These are phyloP conservation scores for Remersonia thermophila DNA, from an alignment of 2,329 filamentous ascomycete species.

Conservation along the genomic window DNA sequence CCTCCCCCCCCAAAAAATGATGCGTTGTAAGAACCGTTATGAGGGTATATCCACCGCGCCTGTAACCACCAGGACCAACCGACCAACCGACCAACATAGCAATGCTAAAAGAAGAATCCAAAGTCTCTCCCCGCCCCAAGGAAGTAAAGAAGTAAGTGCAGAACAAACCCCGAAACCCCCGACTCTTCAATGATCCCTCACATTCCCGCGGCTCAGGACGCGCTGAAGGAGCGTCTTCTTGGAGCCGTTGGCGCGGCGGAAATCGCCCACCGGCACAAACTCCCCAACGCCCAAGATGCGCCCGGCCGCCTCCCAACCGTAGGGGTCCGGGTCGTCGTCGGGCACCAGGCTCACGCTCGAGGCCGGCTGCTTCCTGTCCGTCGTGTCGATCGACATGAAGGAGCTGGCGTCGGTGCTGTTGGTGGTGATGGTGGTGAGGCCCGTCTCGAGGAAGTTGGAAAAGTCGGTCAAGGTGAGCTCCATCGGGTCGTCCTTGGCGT, in stretches of 20 bases:
- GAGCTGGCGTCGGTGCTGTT: conserved; percentile 6
- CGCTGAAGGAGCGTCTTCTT: conserved; percentile 27
- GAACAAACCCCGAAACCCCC: too few relatives aligned
- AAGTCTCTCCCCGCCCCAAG: too few relatives aligned
- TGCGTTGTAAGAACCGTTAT: too few relatives aligned
- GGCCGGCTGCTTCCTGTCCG: background rate
- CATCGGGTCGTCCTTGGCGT: conserved; percentile 12
- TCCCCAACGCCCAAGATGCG: background rate
- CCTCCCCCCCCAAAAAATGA: too few relatives aligned
- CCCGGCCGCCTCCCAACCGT: conserved; percentile 19
- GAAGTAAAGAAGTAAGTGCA: too few relatives aligned
- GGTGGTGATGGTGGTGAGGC: conserved; percentile 4
- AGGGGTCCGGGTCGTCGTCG: conserved; percentile 15
- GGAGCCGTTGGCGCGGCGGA: conserved; percentile 18
- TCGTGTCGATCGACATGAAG: conserved; percentile 10
- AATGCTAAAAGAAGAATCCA: background rate
- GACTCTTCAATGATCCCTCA: background rate
- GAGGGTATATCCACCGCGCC: too few relatives aligned
- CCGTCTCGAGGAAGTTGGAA: conserved; percentile 15
- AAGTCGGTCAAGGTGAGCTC: conserved; percentile 13
- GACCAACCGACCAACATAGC: background rate
- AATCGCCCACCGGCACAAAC: conserved; percentile 17
- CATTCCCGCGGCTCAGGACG: conserved; percentile 9
- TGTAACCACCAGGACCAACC: background rate
- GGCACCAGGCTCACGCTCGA: background rate